Evolutionary conservation across 2,329 filamentous ascomycete genomes (phyloP).

Genomic region (Neophaeococcomyces mojaviensis): DNA sequence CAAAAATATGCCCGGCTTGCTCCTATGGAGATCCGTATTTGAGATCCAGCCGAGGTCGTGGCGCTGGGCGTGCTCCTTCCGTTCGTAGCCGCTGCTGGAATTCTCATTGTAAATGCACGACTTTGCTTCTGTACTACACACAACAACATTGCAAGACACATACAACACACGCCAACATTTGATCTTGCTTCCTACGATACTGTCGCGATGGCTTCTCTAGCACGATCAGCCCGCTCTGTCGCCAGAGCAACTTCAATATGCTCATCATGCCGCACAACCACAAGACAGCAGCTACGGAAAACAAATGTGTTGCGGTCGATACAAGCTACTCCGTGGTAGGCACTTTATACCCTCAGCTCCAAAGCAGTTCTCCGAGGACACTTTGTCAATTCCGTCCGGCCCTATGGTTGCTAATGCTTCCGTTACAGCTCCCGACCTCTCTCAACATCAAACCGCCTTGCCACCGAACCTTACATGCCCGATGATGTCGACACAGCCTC

Average conservation of each 20-base stretch:
- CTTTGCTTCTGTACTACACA: too few relatives aligned
- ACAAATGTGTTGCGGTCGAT: not conserved
- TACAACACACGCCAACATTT: not conserved
- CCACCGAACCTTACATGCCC: constrained; percentile 25
- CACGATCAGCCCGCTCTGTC: constrained; percentile 38
- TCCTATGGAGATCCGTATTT: not conserved
- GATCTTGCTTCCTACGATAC: not conserved
- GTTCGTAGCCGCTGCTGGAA: not conserved
- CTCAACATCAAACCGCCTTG: constrained; percentile 30
- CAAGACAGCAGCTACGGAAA: not conserved
- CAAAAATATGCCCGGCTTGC: not conserved
- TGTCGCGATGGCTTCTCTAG: constrained; percentile 41
- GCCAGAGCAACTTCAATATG: constrained; percentile 12
- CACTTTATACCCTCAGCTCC: too few relatives aligned
- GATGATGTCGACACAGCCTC: constrained; percentile 57
- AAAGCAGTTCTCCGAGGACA: too few relatives aligned
- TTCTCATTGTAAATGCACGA: too few relatives aligned
- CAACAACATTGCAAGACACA: too few relatives aligned
- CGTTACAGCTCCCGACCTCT: constrained; percentile 24
- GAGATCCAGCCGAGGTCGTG: constrained; percentile 1
- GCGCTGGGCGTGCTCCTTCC: not conserved
- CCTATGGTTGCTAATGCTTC: too few relatives aligned
- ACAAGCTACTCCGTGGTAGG: not conserved
- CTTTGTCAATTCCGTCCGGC: too few relatives aligned
- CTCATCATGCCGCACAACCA: constrained; percentile 2